Conservation (phyloP, 129 eudicot genomes). For the Sambucus nigra region DNA sequence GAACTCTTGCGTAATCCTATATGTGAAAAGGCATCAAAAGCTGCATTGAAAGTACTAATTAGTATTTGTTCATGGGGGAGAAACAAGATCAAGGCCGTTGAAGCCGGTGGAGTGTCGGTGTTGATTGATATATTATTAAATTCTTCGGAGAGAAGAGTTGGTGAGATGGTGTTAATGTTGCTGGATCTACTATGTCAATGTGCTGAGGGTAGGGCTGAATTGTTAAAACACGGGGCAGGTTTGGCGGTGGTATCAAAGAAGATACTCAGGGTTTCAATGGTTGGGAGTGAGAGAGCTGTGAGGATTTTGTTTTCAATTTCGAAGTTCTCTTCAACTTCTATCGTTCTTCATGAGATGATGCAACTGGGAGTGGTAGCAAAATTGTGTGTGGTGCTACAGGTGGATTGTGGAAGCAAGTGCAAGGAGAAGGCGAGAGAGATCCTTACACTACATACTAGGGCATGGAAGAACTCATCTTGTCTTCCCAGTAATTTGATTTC, state of each 20-base stretch:
- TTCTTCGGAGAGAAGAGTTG: constrained; percentile 12
- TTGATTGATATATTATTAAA: constrained; percentile 23
- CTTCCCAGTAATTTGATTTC: constrained; percentile 7
- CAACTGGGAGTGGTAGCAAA: constrained; percentile 37
- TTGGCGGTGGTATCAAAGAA: constrained; percentile 37
- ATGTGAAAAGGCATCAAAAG: constrained; percentile 25
- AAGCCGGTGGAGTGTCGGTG: constrained; percentile 24
- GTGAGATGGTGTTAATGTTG: constrained; percentile 26
- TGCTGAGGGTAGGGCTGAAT: constrained; percentile 41
- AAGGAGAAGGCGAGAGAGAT: constrained; percentile 40
- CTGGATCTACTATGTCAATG: constrained; percentile 33
- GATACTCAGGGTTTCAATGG: constrained; percentile 30
- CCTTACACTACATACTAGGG: constrained; percentile 28
- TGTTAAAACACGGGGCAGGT: constrained; percentile 36
- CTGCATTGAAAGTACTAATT: constrained; percentile 24
- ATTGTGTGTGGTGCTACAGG: constrained; percentile 37
- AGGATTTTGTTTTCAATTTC: constrained; percentile 22
- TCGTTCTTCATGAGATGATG: constrained; percentile 38
- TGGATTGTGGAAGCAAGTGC: constrained; percentile 31
- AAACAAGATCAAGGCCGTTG: constrained; percentile 26
- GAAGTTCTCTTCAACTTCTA: constrained; percentile 19
- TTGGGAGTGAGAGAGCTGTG: constrained; percentile 35
- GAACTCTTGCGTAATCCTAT: constrained; percentile 19
- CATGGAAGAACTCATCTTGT: constrained; percentile 37
- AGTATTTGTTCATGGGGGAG: constrained; percentile 24